Evolutionary conservation across 78 protist genomes (phyloP).

Genomic region (Guillardia theta): DNA sequence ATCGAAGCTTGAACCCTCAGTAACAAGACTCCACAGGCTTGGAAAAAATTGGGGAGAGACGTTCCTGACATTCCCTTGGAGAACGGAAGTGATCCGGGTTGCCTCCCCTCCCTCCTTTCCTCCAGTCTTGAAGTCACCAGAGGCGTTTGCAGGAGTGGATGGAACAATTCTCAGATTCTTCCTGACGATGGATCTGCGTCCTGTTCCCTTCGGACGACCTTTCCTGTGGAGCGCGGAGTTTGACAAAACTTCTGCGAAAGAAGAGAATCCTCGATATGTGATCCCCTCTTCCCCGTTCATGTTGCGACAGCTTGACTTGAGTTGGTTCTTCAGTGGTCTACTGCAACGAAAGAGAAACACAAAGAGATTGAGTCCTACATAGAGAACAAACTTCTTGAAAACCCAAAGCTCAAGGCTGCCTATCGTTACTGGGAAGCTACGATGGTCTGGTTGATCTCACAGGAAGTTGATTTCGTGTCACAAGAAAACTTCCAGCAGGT

Average conservation of each 20-base stretch:
- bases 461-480: neutral
- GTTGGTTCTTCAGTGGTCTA: neutral
- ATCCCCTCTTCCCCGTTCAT: too few species aligned
- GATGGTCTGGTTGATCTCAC: neutral
- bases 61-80: neutral
- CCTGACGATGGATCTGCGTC: neutral
- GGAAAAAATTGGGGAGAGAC: neutral
- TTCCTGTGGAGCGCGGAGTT: neutral
- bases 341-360: neutral
- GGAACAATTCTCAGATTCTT: neutral
- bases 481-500: constrained; percentile 22
- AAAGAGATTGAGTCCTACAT: neutral
- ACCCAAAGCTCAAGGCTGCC: neutral
- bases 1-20: too few species aligned
- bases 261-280: neutral
- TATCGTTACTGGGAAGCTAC: neutral
- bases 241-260: neutral
- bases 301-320: too few species aligned
- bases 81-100: neutral
- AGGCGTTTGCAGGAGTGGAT: too few species aligned
- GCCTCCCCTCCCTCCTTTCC: too few species aligned
- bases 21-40: too few species aligned
- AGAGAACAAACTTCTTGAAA: neutral
- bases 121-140: too few species aligned
- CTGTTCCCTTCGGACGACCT: neutral